Evolutionary conservation across 345 rosid genomes (phyloP), one percentile per base, ranked within the genome.

Genomic region (Eucalyptus fibrosa): DNA sequence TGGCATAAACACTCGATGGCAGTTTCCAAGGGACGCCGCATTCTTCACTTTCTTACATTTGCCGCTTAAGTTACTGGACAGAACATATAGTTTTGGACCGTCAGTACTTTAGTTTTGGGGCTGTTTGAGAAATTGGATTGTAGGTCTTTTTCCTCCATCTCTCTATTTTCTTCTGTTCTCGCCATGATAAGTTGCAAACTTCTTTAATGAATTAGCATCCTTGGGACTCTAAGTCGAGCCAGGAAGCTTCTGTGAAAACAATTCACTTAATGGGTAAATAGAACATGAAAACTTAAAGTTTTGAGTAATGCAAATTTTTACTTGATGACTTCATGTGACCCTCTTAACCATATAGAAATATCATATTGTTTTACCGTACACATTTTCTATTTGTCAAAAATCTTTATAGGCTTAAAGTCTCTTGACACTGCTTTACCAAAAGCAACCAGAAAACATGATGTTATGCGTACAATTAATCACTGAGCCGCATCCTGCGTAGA

Each of bases 1-100:
- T 95, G 89, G 96, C 96, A 50, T 95, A 93, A 89, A 89, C 50
- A 15, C 8, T 87, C 44, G 18, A 56, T 16, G 80, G 44, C 45
- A 17, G 44, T 65, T 23, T 81, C 37, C 8, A 21, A 9, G 47
- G 37, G 85, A 77, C 5, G 8, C 85, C 16, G 28, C 85, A 12
- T 3, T 77, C 28, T 77, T 40, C 85, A 77, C 85, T 6, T 77
- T 40, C 40, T 77, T 77, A 77, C 24, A 26, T 77, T 21, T 7
- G 15, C 44, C 17, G 8, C 16, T 77, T 77, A 77, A 40, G 85
- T 77, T 77, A 23, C 85, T 77, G 28, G 85, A 40, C 15, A 13
- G 30, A 77, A 40, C 85, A 77, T 12, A 12, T 77, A 28, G 37
- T 30, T 49, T 14, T 47, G 59, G 87, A 47, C 50, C 37, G n/a